These are phyloP conservation scores for Exophiala alcalophila DNA, from an alignment of 2,329 filamentous ascomycete species.

Conservation along the genomic window DNA sequence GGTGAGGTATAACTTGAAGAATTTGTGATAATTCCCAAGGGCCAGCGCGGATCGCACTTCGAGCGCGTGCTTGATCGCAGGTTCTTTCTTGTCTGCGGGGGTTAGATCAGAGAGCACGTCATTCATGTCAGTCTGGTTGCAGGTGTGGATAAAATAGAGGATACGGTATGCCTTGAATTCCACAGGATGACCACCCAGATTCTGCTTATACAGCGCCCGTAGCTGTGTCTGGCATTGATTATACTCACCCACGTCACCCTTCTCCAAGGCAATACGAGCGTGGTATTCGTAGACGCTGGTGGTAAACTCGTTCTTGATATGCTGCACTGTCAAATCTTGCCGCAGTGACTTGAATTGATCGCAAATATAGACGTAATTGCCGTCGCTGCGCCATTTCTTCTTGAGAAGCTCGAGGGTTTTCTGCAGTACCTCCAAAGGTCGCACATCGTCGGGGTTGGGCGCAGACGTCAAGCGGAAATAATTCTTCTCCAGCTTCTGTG, in stretches of 20 bases:
- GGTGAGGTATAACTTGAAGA: conserved; percentile 93
- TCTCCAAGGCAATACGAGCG: conserved; percentile 94
- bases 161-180: conserved; percentile 99
- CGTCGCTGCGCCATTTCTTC: conserved; percentile 89
- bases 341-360: conserved; percentile 98
- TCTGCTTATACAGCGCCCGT: conserved; percentile 82
- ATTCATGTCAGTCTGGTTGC: conserved; percentile 97
- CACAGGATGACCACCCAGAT: conserved; percentile 81
- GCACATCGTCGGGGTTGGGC: conserved; percentile 83
- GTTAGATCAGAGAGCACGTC: conserved; percentile 99
- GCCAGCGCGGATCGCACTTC: conserved; percentile 87
- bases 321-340: conserved; percentile 96
- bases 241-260: conserved; percentile 99
- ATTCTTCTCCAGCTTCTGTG: conserved; percentile 80
- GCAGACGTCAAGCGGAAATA: conserved; percentile 91
- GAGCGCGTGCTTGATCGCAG: conserved; percentile 83
- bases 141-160: conserved; percentile 98
- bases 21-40: conserved; percentile 93
- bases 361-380: conserved; percentile 96
- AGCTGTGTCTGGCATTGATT: conserved; percentile 99
- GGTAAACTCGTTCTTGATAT: conserved; percentile 94
- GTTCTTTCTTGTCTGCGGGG: conserved; percentile 85
- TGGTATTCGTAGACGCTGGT: conserved; percentile 97
- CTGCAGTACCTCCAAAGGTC: conserved; percentile 74
- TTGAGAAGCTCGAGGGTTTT: conserved; percentile 85